phyloP scores from a whole-genome alignment of 2,329 filamentous ascomycete species.

The Myrmaecium sp. region DNA sequence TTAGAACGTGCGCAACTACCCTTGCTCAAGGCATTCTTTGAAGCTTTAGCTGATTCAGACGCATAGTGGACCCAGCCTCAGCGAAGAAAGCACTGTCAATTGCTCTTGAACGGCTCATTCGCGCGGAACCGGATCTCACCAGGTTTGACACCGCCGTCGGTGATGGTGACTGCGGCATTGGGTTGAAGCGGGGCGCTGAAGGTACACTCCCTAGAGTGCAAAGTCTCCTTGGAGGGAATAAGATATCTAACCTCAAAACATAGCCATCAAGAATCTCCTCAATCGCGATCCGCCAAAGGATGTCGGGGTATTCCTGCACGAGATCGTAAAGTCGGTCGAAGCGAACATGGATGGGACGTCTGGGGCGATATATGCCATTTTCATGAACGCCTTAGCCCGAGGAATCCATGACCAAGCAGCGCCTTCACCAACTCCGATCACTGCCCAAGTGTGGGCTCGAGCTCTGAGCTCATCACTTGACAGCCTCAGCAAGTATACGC shows the following conservation, averaged over 20 bases:
- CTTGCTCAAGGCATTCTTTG: background rate
- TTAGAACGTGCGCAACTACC: constrained; percentile 26
- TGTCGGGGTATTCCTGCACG: constrained; percentile 40
- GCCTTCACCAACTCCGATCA: constrained; percentile 27
- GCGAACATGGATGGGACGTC: constrained; percentile 58
- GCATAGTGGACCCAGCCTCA: constrained; percentile 31
- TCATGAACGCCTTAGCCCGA: constrained; percentile 69
- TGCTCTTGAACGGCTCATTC: constrained; percentile 44
- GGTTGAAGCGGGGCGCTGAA: constrained; percentile 75
- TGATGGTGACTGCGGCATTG: constrained; percentile 80
- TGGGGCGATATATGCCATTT: constrained; percentile 71
- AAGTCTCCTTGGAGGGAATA: too few species aligned
- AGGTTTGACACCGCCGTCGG: constrained; percentile 66
- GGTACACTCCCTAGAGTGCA: too few species aligned
- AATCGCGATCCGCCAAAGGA: constrained; percentile 33
- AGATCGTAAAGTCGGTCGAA: constrained; percentile 47
- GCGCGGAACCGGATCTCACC: constrained; percentile 48
- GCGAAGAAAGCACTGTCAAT: constrained; percentile 36
- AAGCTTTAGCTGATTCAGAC: background rate
- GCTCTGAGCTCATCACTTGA: constrained; percentile 57
- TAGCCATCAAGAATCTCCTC: background rate
- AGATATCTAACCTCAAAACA: background rate
- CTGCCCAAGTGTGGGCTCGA: constrained; percentile 39
- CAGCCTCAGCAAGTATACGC: constrained; percentile 67
- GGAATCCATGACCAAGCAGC: constrained; percentile 40